phyloP scores from a whole-genome alignment of 2,329 filamentous ascomycete species.

The Helicocarpus griseus region DNA sequence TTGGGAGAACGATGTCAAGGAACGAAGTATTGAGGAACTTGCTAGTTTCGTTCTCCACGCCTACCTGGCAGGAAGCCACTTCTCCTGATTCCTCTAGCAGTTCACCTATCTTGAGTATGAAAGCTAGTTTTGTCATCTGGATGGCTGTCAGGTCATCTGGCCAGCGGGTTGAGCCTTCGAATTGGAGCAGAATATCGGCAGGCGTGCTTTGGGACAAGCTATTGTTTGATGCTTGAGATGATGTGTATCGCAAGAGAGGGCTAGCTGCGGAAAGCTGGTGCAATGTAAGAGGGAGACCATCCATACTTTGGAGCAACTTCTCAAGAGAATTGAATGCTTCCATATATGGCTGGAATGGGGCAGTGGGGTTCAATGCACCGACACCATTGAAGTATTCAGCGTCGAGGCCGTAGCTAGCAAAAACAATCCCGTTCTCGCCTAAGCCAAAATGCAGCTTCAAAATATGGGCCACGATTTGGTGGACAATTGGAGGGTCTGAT shows the following conservation, averaged over 20 bases:
- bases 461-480: slow-evolving; percentile 69
- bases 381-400: slow-evolving; percentile 25
- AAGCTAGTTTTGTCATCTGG: slow-evolving; percentile 87
- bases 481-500: slow-evolving; percentile 54
- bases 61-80: slow-evolving; percentile 58
- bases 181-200: slow-evolving; percentile 75
- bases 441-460: slow-evolving; percentile 60
- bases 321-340: slow-evolving; percentile 66
- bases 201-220: slow-evolving; percentile 32
- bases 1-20: slow-evolving; percentile 68
- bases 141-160: slow-evolving; percentile 85
- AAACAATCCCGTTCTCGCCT: slow-evolving; percentile 42
- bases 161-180: slow-evolving; percentile 89
- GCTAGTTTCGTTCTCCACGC: slow-evolving; percentile 64
- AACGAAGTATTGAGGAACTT: slow-evolving; percentile 68
- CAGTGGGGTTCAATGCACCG: slow-evolving; percentile 14
- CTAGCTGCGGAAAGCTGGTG: slow-evolving; percentile 68
- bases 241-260: slow-evolving; percentile 64
- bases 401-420: slow-evolving; percentile 43
- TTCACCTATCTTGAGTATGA: slow-evolving; percentile 63
- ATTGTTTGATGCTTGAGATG: slow-evolving; percentile 22
- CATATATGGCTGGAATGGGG: slow-evolving; percentile 57
- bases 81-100: slow-evolving; percentile 56
- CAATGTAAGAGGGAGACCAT: slow-evolving; percentile 78
- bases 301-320: slow-evolving; percentile 63